A percentile compares a stretch with the other conserved stretches of the same genome.
phyloP scores from a whole-genome alignment of 495 filamentous ascomycete genomes.

The Aeminium ludgeri region DNA sequence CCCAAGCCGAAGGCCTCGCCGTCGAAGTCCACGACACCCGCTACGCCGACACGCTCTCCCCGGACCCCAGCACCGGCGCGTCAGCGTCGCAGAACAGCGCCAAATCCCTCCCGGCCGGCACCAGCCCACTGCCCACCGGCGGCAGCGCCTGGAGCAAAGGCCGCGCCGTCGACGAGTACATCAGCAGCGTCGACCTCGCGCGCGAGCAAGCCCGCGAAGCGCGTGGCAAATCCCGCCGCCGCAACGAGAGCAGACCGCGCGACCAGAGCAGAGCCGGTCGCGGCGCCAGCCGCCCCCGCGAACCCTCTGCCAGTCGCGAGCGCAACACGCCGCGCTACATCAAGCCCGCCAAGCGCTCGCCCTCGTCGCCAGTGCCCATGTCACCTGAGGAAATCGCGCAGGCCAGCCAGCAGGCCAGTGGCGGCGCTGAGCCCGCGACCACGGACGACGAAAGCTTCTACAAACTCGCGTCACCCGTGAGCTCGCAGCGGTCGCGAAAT shows the following conservation, averaged over 20 bases:
- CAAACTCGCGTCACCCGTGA: slow-evolving; percentile 27
- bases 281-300: slow-evolving; percentile 33
- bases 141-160: slow-evolving; percentile 27
- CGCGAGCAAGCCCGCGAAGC: slow-evolving; percentile 42
- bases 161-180: slow-evolving; percentile 67
- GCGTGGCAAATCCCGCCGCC: slow-evolving; percentile 29
- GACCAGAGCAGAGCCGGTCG: slow-evolving; percentile 26
- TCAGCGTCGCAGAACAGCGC: neutral
- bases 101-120: too few relatives aligned
- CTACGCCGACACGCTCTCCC: slow-evolving; percentile 3
- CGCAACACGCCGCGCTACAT: slow-evolving; percentile 49
- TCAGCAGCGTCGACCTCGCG: slow-evolving; percentile 68
- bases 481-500: too few relatives aligned
- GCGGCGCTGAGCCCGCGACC: slow-evolving; percentile 24
- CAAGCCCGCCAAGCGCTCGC: slow-evolving; percentile 69
- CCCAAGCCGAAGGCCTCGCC: slow-evolving; percentile 63
- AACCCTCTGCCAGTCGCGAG: slow-evolving; percentile 53
- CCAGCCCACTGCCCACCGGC: slow-evolving; percentile 25
- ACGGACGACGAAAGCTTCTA: slow-evolving; percentile 29
- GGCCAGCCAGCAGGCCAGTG: slow-evolving; percentile 7
- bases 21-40: slow-evolving; percentile 18
- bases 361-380: slow-evolving; percentile 83
- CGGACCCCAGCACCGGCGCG: neutral
- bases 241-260: slow-evolving; percentile 21
- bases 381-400: slow-evolving; percentile 52